Evolutionary conservation across 257 asterid genomes (phyloP), one percentile per base, ranked within the genome.

Genomic region (Fraxinus excelsior): DNA sequence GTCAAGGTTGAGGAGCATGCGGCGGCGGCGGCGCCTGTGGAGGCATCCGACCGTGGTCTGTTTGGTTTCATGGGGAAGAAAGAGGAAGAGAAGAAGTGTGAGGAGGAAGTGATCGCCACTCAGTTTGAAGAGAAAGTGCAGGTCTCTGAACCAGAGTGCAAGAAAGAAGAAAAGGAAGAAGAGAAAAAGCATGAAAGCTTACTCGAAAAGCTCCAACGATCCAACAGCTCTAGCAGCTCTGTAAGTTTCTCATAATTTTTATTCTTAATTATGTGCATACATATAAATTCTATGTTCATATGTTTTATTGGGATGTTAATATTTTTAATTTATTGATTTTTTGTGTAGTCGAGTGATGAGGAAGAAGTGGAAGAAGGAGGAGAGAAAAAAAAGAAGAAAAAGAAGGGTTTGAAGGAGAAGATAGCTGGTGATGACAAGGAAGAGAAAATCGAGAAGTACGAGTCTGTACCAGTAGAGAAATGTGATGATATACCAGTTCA

Each of bases 341-440:
- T 12, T 26, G 19, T 76, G 78, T 92, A 95, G 99, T 93, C 95
- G 9, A 89, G 96, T 21, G 96, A 91, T 3, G 97, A 94, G 83
- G 97, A 91, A 37, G 91, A 82, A 8, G 89, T 81, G 3, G 97
- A 86, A 9, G 97, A 79, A 21, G 85, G 88, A 0, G 86, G 78
- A 62, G 90, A 84, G 89, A 94, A 80, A 86, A 91, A 84, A 88
- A 94, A 80, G 87, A 94, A 91, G 90, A 94, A 94, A 38, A 91
- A 89, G 94, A 92, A 92, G 84, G 88, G 90, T 0, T 67, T 86
- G 91, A 91, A 86, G 87, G 94, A 87, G 0, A 91, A 89, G 35
- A 0, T 89, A 14, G n/a, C 84, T 0, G 90, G 87, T 0, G 90
- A 84, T 0, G 71, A 86, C 34, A 87, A 90, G 79, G 83, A 84